Conservation (phyloP, 176 grass and related monocot species). For the Tillandsia leiboldiana region DNA sequence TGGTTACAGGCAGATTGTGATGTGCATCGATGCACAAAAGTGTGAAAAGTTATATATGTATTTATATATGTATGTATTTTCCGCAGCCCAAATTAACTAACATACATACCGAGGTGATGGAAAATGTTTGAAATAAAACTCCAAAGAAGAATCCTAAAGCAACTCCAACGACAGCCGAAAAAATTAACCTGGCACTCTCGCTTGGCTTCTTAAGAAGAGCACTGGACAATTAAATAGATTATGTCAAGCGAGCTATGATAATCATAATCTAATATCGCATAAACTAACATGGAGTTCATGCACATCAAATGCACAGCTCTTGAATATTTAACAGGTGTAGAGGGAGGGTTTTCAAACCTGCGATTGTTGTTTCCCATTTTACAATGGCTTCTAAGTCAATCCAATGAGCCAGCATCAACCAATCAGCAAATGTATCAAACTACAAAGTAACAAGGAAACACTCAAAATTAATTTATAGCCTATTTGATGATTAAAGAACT, state of each 20-base stretch:
- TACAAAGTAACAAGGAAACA: not conserved
- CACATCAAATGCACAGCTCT: not conserved
- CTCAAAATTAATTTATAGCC: not conserved
- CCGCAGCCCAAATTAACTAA: too few species aligned
- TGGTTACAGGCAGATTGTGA: too few species aligned
- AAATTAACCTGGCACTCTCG: slow-evolving; percentile 50
- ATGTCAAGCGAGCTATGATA: not conserved
- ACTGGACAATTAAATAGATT: slow-evolving; percentile 1
- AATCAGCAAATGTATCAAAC: not conserved
- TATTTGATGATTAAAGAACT: not conserved
- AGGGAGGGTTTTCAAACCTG: not conserved
- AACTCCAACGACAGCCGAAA: slow-evolving; percentile 40
- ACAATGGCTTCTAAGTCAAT: not conserved
- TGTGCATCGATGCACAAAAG: too few species aligned
- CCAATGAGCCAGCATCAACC: not conserved
- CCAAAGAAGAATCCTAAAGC: slow-evolving; percentile 68
- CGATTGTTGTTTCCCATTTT: not conserved
- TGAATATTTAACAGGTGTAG: not conserved
- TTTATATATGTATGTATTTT: too few species aligned
- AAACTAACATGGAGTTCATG: not conserved
- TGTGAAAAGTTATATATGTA: too few species aligned
- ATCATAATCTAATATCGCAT: not conserved
- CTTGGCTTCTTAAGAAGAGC: slow-evolving; percentile 37
- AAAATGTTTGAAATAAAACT: slow-evolving; percentile 59
- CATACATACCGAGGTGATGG: slow-evolving; percentile 48